phyloP scores from a whole-genome alignment of 192 early-diverging fungal genomes.

The Backusella morwellensis region DNA sequence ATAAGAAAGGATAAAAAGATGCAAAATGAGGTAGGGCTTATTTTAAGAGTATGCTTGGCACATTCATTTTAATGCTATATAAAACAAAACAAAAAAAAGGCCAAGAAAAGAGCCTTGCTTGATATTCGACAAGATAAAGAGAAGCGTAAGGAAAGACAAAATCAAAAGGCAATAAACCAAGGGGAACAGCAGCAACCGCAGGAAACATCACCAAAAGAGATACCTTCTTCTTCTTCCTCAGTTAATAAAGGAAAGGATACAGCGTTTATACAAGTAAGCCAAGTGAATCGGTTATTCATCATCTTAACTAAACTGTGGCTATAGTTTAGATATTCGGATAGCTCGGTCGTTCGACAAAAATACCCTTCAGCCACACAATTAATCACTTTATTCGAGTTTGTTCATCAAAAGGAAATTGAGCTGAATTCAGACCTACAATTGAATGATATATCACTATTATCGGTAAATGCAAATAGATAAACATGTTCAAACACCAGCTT shows the following conservation, averaged over 20 bases:
- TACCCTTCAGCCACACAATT: background rate
- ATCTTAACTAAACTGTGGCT: background rate
- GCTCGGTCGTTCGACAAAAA: conserved; percentile 3
- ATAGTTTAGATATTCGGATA: conserved; percentile 14
- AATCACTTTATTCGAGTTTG: conserved; percentile 4
- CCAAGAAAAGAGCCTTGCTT: background rate
- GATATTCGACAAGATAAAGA: conserved; percentile 9
- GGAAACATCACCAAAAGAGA: background rate
- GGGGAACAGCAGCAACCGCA: background rate
- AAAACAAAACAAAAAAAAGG: background rate
- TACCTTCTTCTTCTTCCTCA: background rate
- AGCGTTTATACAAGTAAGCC: conserved; percentile 1
- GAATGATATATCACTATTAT: background rate
- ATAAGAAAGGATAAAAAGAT: background rate
- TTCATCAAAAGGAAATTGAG: background rate
- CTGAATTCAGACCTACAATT: background rate
- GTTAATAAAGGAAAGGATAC: background rate
- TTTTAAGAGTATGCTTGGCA: background rate
- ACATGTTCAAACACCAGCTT: background rate
- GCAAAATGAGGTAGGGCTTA: background rate
- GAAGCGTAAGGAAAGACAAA: background rate
- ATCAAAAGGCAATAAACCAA: background rate
- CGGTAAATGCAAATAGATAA: background rate
- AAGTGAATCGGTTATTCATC: background rate
- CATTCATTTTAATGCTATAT: background rate